Percentiles rank a stretch among this genome's conserved stretches.
These are phyloP conservation scores for Orbilia brochopaga DNA, from an alignment of 2,329 filamentous ascomycete genomes.

Conservation along the genomic window DNA sequence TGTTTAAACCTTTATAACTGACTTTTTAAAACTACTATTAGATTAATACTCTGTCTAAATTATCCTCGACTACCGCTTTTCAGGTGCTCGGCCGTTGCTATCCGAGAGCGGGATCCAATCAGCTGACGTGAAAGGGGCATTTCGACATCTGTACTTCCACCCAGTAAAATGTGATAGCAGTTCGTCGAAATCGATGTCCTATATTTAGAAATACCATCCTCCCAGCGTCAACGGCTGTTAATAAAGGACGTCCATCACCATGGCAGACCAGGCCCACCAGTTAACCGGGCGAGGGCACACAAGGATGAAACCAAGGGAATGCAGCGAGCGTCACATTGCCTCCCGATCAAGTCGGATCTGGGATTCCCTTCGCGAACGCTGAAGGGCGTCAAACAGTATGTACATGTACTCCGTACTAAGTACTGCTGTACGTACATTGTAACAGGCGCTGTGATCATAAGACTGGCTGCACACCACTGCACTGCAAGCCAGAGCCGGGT, in stretches of 20 bases:
- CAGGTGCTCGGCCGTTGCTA: too few relatives aligned
- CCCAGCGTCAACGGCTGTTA: conserved; percentile 42
- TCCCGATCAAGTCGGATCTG: conserved; percentile 5
- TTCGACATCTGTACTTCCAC: too few relatives aligned
- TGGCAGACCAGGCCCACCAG: neutral
- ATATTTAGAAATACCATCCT: conserved; percentile 30
- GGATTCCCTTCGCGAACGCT: too few relatives aligned
- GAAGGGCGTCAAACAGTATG: conserved; percentile 7
- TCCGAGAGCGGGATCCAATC: too few relatives aligned
- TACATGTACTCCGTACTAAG: conserved; percentile 13
- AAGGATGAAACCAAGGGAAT: conserved; percentile 9
- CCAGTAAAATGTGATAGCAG: too few relatives aligned
- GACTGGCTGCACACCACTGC: neutral
- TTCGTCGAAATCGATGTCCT: conserved; percentile 4
- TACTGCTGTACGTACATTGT: too few relatives aligned
- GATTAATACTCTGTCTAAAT: too few relatives aligned
- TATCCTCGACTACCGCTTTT: too few relatives aligned
- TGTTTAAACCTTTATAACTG: too few relatives aligned
- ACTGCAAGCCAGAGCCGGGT: neutral
- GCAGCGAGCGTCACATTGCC: conserved; percentile 37
- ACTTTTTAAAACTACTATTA: too few relatives aligned
- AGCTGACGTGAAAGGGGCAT: too few relatives aligned
- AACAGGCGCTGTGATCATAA: conserved; percentile 5
- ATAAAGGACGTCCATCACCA: conserved; percentile 12
- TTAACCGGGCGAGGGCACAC: neutral